Base-by-base conservation (phyloP, 352 stramenopile genomes). In the Phytophthora citrophthora region DNA sequence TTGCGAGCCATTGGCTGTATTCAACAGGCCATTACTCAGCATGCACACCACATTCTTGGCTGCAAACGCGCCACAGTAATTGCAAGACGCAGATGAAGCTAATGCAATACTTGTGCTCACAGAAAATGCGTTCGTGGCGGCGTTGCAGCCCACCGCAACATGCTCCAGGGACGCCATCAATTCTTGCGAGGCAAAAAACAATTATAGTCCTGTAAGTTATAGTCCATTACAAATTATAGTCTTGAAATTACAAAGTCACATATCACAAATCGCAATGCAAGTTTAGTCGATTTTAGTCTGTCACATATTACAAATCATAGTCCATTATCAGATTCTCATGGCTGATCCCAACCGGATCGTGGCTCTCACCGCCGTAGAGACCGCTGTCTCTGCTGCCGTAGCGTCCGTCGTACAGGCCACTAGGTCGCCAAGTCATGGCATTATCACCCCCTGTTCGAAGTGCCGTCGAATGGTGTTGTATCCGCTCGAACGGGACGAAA, bases 111-210 rank as follows among this genome's bases (percentile, higher is more conserved):
- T 74, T 16, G 20, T 18, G n/a, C 15, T 7, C 12, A 55, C 45
- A 26, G 59, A 74, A 38, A 90, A 54, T n/a, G 83, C 77, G 59
- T 84, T 83, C 50, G 79, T 79, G 26, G 67, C 61, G 18, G 79
- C 68, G 65, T 83, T 88, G 62, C 70, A 78, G 65, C 83, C 81
- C 44, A 79, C 77, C 10, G 73, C 58, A 38, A 88, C 79, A 63
- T 89, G 79, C 40, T 61, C 70, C 32, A 90, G 70, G 36, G 57
- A 56, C 43, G 10, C 36, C 44, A 57, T 64, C 24, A 50, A 53
- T 39, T 38, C n/a, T 48, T 12, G 12, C 16, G 32, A 31, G 18
- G 16, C 31, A 54, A 41, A 34, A 34, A 12, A 34, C 32, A 44
- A 50, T 29, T 53, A 43, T 31, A 47, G 36, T 52, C 32, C 20